Conservation (phyloP, 2,329 filamentous ascomycete genomes). For the Stemphylium vesicarium region DNA sequence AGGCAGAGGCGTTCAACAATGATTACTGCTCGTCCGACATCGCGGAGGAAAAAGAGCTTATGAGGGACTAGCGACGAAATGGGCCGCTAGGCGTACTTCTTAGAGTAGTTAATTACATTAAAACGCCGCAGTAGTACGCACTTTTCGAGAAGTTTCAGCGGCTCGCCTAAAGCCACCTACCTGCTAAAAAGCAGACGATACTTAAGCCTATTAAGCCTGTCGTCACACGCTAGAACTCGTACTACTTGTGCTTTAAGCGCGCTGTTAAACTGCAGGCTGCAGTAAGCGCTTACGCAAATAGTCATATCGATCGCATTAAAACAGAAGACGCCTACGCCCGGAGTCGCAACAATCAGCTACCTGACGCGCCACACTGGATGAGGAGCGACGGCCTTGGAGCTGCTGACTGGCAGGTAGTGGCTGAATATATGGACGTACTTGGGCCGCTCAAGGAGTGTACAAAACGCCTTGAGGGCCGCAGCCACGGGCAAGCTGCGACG, state of each 20-base stretch:
- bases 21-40: too few species aligned
- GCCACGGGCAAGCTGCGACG: neutral
- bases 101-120: too few species aligned
- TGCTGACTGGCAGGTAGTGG: conserved; percentile 2
- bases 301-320: neutral
- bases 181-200: neutral
- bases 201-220: conserved; percentile 4
- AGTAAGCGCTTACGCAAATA: neutral
- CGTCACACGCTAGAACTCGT: too few species aligned
- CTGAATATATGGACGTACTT: conserved; percentile 4
- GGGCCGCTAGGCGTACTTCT: too few species aligned
- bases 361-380: neutral
- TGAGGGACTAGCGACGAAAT: too few species aligned
- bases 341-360: neutral
- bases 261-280: neutral
- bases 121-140: too few species aligned
- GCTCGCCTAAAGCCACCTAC: neutral
- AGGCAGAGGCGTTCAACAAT: too few species aligned
- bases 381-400: neutral
- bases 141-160: too few species aligned
- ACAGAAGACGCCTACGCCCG: neutral
- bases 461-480: conserved; percentile 5
- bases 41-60: too few species aligned
- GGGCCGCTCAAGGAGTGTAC: neutral
- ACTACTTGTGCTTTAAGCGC: conserved; percentile 3